phyloP scores from a whole-genome alignment of 2,329 filamentous ascomycete species.

The Fusarium scirpi region DNA sequence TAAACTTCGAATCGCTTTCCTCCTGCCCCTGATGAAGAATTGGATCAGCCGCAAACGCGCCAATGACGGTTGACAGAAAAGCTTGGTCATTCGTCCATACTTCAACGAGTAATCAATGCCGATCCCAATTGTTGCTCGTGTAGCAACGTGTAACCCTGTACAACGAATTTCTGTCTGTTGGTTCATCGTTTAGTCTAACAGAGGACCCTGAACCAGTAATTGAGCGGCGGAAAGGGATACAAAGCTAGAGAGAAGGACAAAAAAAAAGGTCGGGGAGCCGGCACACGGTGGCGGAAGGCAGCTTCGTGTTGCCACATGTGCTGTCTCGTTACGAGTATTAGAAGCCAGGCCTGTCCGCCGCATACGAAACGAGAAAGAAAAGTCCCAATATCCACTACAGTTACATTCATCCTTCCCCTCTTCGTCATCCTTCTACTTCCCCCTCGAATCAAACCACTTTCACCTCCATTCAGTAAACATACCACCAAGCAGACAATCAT shows the following conservation, averaged over 20 bases:
- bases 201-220: background rate
- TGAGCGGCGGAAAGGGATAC: background rate
- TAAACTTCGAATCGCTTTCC: background rate
- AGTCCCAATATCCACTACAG: constrained; percentile 1
- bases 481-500: background rate
- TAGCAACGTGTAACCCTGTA: background rate
- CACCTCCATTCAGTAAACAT: background rate
- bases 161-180: background rate
- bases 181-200: background rate
- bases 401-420: background rate
- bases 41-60: background rate
- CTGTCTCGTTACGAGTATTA: constrained; percentile 16
- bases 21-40: background rate
- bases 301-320: background rate
- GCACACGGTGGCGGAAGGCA: background rate
- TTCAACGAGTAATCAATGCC: background rate
- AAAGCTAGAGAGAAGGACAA: background rate
- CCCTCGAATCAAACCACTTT: background rate
- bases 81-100: background rate
- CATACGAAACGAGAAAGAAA: background rate
- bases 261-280: background rate
- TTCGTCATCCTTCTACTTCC: background rate
- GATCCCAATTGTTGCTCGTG: background rate
- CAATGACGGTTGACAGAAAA: background rate
- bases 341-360: constrained; percentile 5